Evolutionary conservation across 73 alveolate species (phyloP).

Genomic region (Blepharisma stoltei): DNA sequence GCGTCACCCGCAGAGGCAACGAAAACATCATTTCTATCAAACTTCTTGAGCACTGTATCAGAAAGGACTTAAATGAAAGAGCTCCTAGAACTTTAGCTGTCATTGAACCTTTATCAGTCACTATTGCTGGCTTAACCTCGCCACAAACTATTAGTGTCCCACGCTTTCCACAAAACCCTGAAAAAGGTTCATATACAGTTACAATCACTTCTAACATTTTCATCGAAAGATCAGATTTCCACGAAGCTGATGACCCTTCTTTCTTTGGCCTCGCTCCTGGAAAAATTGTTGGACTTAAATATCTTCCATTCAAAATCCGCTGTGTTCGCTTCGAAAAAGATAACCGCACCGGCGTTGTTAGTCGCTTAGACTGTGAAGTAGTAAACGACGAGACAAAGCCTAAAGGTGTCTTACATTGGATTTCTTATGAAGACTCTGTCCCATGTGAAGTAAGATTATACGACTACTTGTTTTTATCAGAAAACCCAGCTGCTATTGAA

Average conservation of each 20-base stretch:
- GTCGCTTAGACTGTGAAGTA: slow-evolving; percentile 63
- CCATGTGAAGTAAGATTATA: slow-evolving; percentile 87
- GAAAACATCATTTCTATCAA: slow-evolving; percentile 87
- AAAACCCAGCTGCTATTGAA: slow-evolving; percentile 75
- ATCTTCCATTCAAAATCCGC: slow-evolving; percentile 75
- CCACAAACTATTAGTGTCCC: slow-evolving; percentile 73
- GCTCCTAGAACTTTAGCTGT: slow-evolving; percentile 97
- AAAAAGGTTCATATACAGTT: slow-evolving; percentile 80
- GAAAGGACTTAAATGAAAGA: slow-evolving; percentile 86
- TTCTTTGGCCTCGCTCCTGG: slow-evolving; percentile 94
- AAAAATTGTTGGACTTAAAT: slow-evolving; percentile 89
- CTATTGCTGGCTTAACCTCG: slow-evolving; percentile 68
- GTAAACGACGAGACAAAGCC: slow-evolving; percentile 78
- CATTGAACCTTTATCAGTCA: slow-evolving; percentile 85
- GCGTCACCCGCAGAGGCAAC: slow-evolving; percentile 95
- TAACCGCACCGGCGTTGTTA: slow-evolving; percentile 57
- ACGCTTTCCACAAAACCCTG: slow-evolving; percentile 83
- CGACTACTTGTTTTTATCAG: slow-evolving; percentile 79
- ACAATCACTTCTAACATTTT: slow-evolving; percentile 65
- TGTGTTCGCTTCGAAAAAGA: slow-evolving; percentile 72
- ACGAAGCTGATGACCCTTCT: slow-evolving; percentile 75
- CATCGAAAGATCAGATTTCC: slow-evolving; percentile 89
- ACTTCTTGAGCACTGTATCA: slow-evolving; percentile 87
- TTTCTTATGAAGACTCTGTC: slow-evolving; percentile 77
- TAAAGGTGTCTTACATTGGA: slow-evolving; percentile 96